Conservation (phyloP, 169 alveolate species). For the Babesia bovis region DNA sequence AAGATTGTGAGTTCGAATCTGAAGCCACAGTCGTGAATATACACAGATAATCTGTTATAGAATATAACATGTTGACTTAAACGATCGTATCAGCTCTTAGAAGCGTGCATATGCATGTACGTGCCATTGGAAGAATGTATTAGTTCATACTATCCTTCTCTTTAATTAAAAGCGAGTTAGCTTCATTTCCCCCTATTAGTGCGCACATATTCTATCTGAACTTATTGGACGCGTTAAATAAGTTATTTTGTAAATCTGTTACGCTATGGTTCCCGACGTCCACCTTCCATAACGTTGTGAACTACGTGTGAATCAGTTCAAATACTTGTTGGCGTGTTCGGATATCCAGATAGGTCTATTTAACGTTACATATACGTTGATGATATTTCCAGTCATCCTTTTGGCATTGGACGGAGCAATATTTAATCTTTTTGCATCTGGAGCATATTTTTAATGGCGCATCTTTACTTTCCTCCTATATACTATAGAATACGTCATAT, state of each 20-base stretch:
- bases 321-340: too few species aligned
- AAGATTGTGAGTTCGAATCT: constrained; percentile 31
- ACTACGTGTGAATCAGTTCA: not conserved
- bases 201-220: not conserved
- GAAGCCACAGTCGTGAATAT: too few species aligned
- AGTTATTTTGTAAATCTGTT: not conserved
- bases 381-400: constrained; percentile 85
- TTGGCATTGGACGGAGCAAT: constrained; percentile 86
- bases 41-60: not conserved
- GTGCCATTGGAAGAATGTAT: not conserved
- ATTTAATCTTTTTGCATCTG: constrained; percentile 82
- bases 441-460: constrained; percentile 73
- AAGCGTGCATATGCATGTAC: too few species aligned
- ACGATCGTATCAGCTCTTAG: too few species aligned
- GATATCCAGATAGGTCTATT: not conserved
- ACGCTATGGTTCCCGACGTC: not conserved
- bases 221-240: too few species aligned
- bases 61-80: too few species aligned
- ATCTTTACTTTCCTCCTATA: constrained; percentile 44
- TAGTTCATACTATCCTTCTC: not conserved
- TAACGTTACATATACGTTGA: constrained; percentile 75
- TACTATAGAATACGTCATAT: not conserved
- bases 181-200: not conserved
- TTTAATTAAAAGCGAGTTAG: not conserved
- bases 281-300: not conserved